Conservation (phyloP, 768 basidiomycete genomes). For the Amanita jacksonii region DNA sequence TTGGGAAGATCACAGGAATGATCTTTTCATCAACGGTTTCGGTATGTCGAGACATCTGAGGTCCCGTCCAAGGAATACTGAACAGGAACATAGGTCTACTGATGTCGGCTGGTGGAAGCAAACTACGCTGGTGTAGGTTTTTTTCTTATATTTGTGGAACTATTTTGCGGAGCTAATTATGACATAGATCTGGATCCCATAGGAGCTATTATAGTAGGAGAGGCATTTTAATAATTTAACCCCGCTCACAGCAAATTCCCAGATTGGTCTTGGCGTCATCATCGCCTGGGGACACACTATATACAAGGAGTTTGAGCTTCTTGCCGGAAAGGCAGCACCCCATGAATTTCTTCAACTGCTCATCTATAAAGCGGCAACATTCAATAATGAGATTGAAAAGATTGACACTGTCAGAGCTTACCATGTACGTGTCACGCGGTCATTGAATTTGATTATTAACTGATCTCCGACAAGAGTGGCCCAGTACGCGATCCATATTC, state of each 20-base stretch:
- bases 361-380: conserved; percentile 89
- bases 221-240: not conserved
- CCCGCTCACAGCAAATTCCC: conserved; percentile 7
- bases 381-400: conserved; percentile 75
- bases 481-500: conserved; percentile 36
- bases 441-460: conserved; percentile 6
- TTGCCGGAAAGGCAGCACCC: conserved; percentile 90
- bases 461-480: conserved; percentile 43
- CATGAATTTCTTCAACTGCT: conserved; percentile 85
- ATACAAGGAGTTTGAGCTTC: conserved; percentile 70
- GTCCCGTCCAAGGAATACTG: not conserved
- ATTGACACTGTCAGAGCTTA: conserved; percentile 92
- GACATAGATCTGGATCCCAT: conserved; percentile 61
- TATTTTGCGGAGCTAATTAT: not conserved
- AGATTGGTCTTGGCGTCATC: conserved; percentile 80
- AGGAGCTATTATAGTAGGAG: conserved; percentile 63
- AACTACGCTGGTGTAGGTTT: conserved; percentile 69
- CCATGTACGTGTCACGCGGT: conserved; percentile 43
- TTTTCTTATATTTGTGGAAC: conserved; percentile 4
- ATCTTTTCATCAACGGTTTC: conserved; percentile 76
- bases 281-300: conserved; percentile 69
- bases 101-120: conserved; percentile 78
- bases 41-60: conserved; percentile 30
- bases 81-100: conserved; percentile 59
- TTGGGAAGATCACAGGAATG: conserved; percentile 96